Evolutionary conservation across 2,329 filamentous ascomycete species (phyloP), one percentile per base, ranked within the genome.

Genomic region (Aureobasidium sp.): DNA sequence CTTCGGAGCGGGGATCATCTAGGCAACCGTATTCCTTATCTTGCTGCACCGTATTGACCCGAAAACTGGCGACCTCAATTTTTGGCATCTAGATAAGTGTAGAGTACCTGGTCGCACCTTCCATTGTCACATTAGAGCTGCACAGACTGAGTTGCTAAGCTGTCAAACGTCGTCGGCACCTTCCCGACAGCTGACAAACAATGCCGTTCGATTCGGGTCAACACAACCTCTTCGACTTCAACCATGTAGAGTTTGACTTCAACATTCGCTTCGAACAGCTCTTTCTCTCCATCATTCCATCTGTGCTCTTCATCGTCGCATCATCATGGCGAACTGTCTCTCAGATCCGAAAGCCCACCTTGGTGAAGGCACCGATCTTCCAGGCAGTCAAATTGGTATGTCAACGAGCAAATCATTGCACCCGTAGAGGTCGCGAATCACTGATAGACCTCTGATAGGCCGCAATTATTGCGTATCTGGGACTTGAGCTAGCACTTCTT

Each of bases 191-290:
- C 32, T 17, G 27, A 20, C 15, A 4, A 20, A 10, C 51, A 26
- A 55, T 55, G 51, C 26, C 51, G 7, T 41, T 55, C 20, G 26
- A 39, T 2, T 17, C 37, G 5, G 26, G 51, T 12, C 34, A 55
- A 10, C 26, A 39, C n/a, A 15, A 26, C 34, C 17, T 55, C 3
- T 41, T 55, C 34, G 6, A 27, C 5, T 41, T 55, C 6, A n/a
- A 55, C 13, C n/a, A 39, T 9, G 34, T 26, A 17, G 26, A 29
- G 6, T 55, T 55, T 26, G 51, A 55, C 6, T 55, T 55, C 37
- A 55, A 55, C 20, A 41, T 55, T 6, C 34, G n/a, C 29, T 55
- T 55, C 51, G 51, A 55, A n/a, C 51, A 55, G n/a, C 34, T 55
- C 5, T 41, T 55, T 36, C 15, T 55, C 20, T 55, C 51, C 0